These are phyloP conservation scores for Penicillium italicum DNA, from an alignment of 2,329 filamentous ascomycete genomes.

Conservation along the genomic window DNA sequence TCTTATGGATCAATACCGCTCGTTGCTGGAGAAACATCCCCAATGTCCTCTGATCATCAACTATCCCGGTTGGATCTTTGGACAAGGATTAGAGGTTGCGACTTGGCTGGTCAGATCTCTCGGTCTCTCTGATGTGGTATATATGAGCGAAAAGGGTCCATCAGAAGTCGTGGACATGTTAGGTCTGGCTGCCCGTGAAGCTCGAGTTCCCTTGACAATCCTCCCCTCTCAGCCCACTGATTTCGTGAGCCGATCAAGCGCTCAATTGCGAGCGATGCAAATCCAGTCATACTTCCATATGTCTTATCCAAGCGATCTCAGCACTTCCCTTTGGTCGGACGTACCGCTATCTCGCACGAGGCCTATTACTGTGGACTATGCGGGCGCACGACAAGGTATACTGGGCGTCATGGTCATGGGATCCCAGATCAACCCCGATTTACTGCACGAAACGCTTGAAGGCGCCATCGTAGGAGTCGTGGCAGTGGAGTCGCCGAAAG, in stretches of 20 bases:
- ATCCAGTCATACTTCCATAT: constrained; percentile 60
- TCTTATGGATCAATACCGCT: constrained; percentile 49
- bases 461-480: constrained; percentile 55
- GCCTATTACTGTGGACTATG: constrained; percentile 52
- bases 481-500: constrained; percentile 42
- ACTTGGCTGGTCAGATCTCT: constrained; percentile 46
- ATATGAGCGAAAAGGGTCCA: constrained; percentile 51
- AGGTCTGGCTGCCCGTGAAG: constrained; percentile 38
- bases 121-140: constrained; percentile 51
- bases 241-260: constrained; percentile 46
- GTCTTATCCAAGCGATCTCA: constrained; percentile 27
- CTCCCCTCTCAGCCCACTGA: constrained; percentile 47
- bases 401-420: constrained; percentile 52
- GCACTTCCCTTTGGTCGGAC: constrained; percentile 43
- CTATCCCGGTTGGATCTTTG: constrained; percentile 55
- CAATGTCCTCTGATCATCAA: constrained; percentile 55
- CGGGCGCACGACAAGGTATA: constrained; percentile 44
- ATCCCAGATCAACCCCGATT: constrained; percentile 47
- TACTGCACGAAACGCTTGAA: constrained; percentile 51
- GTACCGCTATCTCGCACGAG: constrained; percentile 45
- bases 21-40: constrained; percentile 39
- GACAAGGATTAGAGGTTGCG: constrained; percentile 50
- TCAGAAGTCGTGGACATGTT: constrained; percentile 43
- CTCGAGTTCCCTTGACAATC: constrained; percentile 41
- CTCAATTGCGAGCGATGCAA: constrained; percentile 56